Base-by-base conservation (phyloP, 371 early-diverging fungal genomes). In the Thermomucor indicae-seudaticae region DNA sequence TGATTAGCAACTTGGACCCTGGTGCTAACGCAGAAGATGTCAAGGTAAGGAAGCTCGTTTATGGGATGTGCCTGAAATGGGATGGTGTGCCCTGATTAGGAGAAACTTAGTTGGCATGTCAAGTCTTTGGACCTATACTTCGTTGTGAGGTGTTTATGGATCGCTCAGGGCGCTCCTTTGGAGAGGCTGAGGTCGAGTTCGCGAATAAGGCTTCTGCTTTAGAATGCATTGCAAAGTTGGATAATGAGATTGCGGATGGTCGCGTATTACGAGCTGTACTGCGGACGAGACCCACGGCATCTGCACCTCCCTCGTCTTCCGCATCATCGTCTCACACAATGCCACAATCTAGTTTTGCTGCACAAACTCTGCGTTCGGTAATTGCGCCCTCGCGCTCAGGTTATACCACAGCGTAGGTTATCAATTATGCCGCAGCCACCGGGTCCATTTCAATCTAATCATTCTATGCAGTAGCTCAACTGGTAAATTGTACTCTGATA, bases 1-100 rank as follows among this genome's bases (percentile, higher is more conserved):
- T 79, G 43, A 67, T 83, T 42, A 69, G 73, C n/a, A 79, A 79
- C 35, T 59, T 83, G 43, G 79, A 83, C 52, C 72, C 68, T 25
- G 71, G 58, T 20, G 65, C 79, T 0, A 83, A 72, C 45, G 68
- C 78, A 4, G 80, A 80, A 7, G 83, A 83, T 62, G 73, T 83
- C 8, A 69, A 64, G 60, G 83, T 75, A 76, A 57, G 53, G 3
- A 16, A 27, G 17, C 4, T 16, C 27, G 37, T 10, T 27, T 27
- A 24, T 11, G 20, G 2, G 20, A 14, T 5, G 7, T 47, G 31
- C 30, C n/a, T 47, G 42, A 51, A 22, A 7, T 1, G 20, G 22
- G 3, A 0, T 4, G 19, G 19, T 16, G 30, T 8, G 17, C 59
- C 23, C 47, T 23, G 7, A 3, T 29, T 37, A 24, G 30, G 6